A percentile compares a stretch with the other conserved stretches of the same genome.
Evolutionary conservation across 2,329 filamentous ascomycete genomes (phyloP).

Genomic region (Penicillium olsonii): DNA sequence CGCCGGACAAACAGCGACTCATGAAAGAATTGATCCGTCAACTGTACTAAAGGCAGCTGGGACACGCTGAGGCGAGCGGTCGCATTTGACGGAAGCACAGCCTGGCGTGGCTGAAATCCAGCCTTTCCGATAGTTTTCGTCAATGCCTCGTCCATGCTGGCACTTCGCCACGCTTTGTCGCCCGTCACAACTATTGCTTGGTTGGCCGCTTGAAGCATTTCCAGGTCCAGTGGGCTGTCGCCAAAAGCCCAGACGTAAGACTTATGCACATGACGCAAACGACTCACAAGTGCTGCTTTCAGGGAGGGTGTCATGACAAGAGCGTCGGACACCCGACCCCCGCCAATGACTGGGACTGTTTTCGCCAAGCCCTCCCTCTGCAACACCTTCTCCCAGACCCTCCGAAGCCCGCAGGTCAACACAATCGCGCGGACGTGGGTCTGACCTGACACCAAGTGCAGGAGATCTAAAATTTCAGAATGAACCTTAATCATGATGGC

Average conservation of each 20-base stretch:
- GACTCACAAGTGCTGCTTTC: slow-evolving; percentile 53
- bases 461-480: slow-evolving; percentile 50
- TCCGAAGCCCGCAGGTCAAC: slow-evolving; percentile 56
- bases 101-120: slow-evolving; percentile 49
- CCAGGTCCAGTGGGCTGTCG: slow-evolving; percentile 60
- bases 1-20: slow-evolving; percentile 22
- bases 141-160: slow-evolving; percentile 54
- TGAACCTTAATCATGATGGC: slow-evolving; percentile 48
- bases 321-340: slow-evolving; percentile 49
- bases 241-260: slow-evolving; percentile 59
- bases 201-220: slow-evolving; percentile 58
- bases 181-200: slow-evolving; percentile 59
- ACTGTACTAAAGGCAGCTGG: slow-evolving; percentile 45
- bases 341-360: slow-evolving; percentile 55
- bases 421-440: slow-evolving; percentile 51
- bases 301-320: slow-evolving; percentile 54
- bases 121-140: slow-evolving; percentile 42
- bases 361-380: slow-evolving; percentile 43
- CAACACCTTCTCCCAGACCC: slow-evolving; percentile 59
- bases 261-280: slow-evolving; percentile 37
- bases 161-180: slow-evolving; percentile 49
- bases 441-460: slow-evolving; percentile 33
- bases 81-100: slow-evolving; percentile 45
- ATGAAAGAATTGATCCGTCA: slow-evolving; percentile 35
- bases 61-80: slow-evolving; percentile 46